phyloP scores from a whole-genome alignment of 495 filamentous ascomycete genomes.

The Penicillium desertorum region DNA sequence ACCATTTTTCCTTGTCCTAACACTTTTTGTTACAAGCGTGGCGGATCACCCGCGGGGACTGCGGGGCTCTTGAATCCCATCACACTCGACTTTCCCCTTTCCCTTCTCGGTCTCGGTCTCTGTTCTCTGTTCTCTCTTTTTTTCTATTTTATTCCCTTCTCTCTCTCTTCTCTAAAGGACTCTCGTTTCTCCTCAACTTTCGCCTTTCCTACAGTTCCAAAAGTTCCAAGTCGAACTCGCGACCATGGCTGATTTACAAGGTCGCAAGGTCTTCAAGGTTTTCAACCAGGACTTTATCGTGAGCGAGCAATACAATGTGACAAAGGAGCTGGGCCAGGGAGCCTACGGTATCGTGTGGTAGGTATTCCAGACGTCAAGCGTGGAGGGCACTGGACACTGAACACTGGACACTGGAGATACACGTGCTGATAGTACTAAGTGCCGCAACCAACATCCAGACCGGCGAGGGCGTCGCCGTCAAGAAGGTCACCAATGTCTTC shows the following conservation, averaged over 20 bases:
- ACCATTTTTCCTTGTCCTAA: background rate
- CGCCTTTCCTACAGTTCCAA: background rate
- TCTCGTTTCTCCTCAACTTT: conserved; percentile 7
- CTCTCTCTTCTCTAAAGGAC: conserved; percentile 10
- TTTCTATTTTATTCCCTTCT: conserved; percentile 14
- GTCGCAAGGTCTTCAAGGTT: conserved; percentile 97
- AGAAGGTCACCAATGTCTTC: conserved; percentile 99
- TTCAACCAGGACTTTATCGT: conserved; percentile 99
- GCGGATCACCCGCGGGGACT: conserved; percentile 31
- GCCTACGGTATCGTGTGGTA: conserved; percentile 99
- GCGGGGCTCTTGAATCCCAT: conserved; percentile 29
- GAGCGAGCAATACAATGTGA: conserved; percentile 96
- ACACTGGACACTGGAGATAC: background rate
- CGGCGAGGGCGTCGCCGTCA: conserved; percentile 95
- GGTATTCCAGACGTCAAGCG: conserved; percentile 24
- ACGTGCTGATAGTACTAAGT: conserved; percentile 45
- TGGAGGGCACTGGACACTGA: background rate
- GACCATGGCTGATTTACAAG: conserved; percentile 72
- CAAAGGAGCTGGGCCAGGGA: conserved; percentile 96
- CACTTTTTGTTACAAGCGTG: conserved; percentile 6
- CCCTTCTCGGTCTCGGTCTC: background rate
- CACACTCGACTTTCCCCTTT: conserved; percentile 19
- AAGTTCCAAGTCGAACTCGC: conserved; percentile 8
- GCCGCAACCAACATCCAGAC: conserved; percentile 90
- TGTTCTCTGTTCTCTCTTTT: conserved; percentile 13